Evolutionary conservation across 2,329 filamentous ascomycete species (phyloP), one percentile per base, ranked within the genome.

Genomic region (Lachnellula willkommii): DNA sequence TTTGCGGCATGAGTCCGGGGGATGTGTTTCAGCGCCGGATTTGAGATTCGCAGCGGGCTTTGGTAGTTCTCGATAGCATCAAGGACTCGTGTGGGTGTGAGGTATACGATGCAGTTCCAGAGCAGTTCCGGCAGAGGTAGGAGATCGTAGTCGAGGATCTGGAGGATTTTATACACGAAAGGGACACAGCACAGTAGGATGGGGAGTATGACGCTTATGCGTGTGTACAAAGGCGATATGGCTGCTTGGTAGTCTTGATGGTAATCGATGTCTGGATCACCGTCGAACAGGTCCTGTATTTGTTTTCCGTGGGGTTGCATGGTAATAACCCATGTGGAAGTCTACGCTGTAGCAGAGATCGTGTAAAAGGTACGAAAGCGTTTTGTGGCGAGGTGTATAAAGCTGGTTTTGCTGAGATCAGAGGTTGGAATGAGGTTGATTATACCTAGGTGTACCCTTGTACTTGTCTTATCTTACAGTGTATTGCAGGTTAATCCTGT

Each of bases 81-180:
- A 37, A 89, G 70, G 1, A 88, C 65, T 26, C 73, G 72, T 15
- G 77, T 74, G 1, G 87, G 87, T 14, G 79, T 77, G 35, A 80
- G 50, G 60, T 76, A 75, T 53, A 89, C 78, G 32, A 87, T 58
- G 26, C 70, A 69, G 71, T 87, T 80, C 85, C 86, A 89, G 39
- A 83, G 66, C 52, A 84, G 68, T 62, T 78, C 73, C 55, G 74
- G 67, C 64, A 78, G 64, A 60, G 72, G 68, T 5, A 76, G 63
- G 22, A 74, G 65, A 56, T 71, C 65, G 63, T 68, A 72, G 52
- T 69, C 68, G 22, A 67, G 57, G 28, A 50, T 50, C 20, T 56
- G 56, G n/a, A 69, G 52, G 8, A 64, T 59, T 15, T 69, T 64
- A 52, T 71, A 70, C 35, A 68, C 49, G 36, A 69, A 11, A 5